These are phyloP conservation scores for Rhizophora mangle DNA, from an alignment of 345 rosid genomes.

Conservation along the genomic window DNA sequence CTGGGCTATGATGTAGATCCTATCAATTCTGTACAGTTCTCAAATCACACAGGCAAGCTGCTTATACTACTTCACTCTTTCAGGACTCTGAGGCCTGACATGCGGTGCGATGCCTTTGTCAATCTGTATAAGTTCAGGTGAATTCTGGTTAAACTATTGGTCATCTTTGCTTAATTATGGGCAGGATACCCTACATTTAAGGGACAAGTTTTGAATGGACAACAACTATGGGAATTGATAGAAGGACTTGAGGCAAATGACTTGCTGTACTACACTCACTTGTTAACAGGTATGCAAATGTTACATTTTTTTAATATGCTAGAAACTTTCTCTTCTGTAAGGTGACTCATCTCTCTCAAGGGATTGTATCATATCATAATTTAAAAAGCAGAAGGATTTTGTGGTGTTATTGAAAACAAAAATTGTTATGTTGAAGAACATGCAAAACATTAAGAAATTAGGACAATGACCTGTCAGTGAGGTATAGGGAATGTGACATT, in stretches of 20 bases:
- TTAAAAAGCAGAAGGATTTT: background rate
- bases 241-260: constrained; percentile 91
- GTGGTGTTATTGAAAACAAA: background rate
- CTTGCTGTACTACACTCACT: constrained; percentile 80
- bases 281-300: constrained; percentile 62
- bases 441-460: no score
- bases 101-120: constrained; percentile 33
- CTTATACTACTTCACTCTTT: constrained; percentile 33
- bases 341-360: background rate
- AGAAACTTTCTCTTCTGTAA: background rate
- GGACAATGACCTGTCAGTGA: no score
- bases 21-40: constrained; percentile 93
- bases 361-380: background rate
- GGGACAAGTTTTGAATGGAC: constrained; percentile 93
- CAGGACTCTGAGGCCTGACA: constrained; percentile 35
- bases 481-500: no score
- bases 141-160: constrained; percentile 1
- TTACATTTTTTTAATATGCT: background rate
- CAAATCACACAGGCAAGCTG: constrained; percentile 92
- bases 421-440: background rate
- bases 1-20: constrained; percentile 98
- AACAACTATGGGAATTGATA: constrained; percentile 74
- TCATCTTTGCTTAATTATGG: constrained; percentile 17
- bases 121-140: constrained; percentile 34
- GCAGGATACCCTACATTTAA: constrained; percentile 93